Evolutionary conservation across 2,329 filamentous ascomycete species (phyloP).

Genomic region (Trematosphaeria pertusa): DNA sequence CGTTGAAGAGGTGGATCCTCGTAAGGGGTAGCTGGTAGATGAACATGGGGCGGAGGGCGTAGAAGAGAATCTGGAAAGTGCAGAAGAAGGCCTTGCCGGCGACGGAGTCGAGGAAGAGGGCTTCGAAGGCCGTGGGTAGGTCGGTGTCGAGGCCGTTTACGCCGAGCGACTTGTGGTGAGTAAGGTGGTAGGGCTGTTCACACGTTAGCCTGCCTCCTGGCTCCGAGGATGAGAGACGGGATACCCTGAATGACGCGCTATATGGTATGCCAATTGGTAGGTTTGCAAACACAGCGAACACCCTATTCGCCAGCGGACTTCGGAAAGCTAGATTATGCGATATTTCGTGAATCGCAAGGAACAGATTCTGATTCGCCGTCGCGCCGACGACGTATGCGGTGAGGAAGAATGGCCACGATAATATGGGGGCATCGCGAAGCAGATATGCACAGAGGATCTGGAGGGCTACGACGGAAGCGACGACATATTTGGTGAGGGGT

Average conservation of each 20-base stretch:
- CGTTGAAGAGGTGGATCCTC: conserved; percentile 81
- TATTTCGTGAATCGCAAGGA: conserved; percentile 98
- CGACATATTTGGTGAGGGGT: conserved; percentile 93
- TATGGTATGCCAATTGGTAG: conserved; percentile 95
- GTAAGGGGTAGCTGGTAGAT: conserved; percentile 91
- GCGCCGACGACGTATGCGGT: conserved; percentile 92
- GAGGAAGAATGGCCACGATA: conserved; percentile 84
- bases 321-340: conserved; percentile 96
- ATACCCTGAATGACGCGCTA: conserved; percentile 88
- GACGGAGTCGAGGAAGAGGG: conserved; percentile 90
- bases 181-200: conserved; percentile 89
- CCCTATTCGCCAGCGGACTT: conserved; percentile 77
- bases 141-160: conserved; percentile 97
- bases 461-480: conserved; percentile 80
- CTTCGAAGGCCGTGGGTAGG: conserved; percentile 89
- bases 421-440: conserved; percentile 77
- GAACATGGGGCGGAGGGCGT: conserved; percentile 93
- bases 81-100: conserved; percentile 98
- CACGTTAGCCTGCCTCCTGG: conserved; percentile 24
- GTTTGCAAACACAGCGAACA: conserved; percentile 93
- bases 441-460: conserved; percentile 80
- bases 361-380: conserved; percentile 97
- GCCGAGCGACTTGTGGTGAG: conserved; percentile 97
- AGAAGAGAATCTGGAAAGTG: conserved; percentile 99
- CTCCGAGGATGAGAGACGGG: conserved; percentile 27